A percentile compares a stretch with the other conserved stretches of the same genome.
phyloP scores from a whole-genome alignment of 2,329 filamentous ascomycete genomes.

The Tolypocladium ophioglossoides region DNA sequence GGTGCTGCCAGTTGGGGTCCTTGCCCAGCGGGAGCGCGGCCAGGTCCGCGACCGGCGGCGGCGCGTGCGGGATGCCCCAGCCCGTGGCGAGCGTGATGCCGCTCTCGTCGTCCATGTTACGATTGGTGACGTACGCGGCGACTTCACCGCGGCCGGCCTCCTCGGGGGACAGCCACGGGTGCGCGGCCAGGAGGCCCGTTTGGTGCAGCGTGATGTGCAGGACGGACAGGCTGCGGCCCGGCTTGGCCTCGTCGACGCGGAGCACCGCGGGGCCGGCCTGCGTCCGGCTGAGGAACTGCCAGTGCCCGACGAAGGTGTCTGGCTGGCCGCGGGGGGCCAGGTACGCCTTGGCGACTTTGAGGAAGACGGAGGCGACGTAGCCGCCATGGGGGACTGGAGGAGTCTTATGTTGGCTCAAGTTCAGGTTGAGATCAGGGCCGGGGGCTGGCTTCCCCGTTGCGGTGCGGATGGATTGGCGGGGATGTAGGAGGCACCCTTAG shows the following conservation, averaged over 20 bases:
- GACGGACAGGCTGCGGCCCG: constrained; percentile 28
- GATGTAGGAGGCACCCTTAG: no score
- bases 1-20: constrained; percentile 19
- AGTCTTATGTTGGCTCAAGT: neutral
- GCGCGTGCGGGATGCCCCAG: constrained; percentile 10
- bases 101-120: constrained; percentile 17
- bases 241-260: constrained; percentile 29
- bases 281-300: constrained; percentile 30
- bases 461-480: no score
- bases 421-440: no score
- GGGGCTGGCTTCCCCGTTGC: no score
- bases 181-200: constrained; percentile 16
- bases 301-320: constrained; percentile 27
- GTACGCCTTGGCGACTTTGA: constrained; percentile 23
- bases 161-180: constrained; percentile 19
- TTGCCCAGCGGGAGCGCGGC: constrained; percentile 9
- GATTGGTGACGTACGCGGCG: constrained; percentile 30
- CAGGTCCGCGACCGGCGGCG: constrained; percentile 14
- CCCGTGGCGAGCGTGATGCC: constrained; percentile 19
- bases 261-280: constrained; percentile 25
- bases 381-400: constrained; percentile 33
- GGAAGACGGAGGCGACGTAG: constrained; percentile 30
- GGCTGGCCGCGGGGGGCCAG: constrained; percentile 21
- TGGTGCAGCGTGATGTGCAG: constrained; percentile 33
- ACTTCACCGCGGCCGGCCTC: constrained; percentile 17